Evolutionary conservation across 179 eudicot genomes (phyloP).

Genomic region (Pouteria campechiana): DNA sequence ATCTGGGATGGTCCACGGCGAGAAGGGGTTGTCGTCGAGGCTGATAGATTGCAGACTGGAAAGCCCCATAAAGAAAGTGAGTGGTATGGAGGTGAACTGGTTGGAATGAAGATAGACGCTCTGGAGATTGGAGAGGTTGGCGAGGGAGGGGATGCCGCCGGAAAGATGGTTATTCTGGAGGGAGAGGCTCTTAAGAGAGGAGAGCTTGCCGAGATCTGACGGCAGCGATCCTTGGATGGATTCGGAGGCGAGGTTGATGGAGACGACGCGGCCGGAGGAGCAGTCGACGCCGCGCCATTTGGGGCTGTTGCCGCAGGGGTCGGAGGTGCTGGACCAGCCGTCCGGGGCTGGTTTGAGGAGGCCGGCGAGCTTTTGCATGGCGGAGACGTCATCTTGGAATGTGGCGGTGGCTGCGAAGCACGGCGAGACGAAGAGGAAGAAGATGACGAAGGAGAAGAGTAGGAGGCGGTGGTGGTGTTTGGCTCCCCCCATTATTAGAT

Average conservation of each 20-base stretch:
- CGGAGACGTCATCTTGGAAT: constrained; percentile 25
- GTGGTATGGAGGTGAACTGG: constrained; percentile 23
- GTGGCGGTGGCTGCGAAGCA: constrained; percentile 7
- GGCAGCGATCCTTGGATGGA: constrained; percentile 18
- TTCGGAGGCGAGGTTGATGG: constrained; percentile 16
- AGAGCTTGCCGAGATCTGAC: constrained; percentile 14
- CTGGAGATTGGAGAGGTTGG: constrained; percentile 15
- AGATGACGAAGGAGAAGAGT: constrained; percentile 4
- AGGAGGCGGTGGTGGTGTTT: neutral
- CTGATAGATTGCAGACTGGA: constrained; percentile 16
- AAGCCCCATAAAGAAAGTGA: constrained; percentile 21
- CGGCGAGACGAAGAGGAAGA: neutral
- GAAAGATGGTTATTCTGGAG: constrained; percentile 18
- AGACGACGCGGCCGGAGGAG: constrained; percentile 10
- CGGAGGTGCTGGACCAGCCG: constrained; percentile 11
- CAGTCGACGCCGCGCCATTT: constrained; percentile 24
- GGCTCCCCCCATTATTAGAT: neutral
- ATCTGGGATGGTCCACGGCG: constrained; percentile 39
- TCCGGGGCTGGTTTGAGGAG: constrained; percentile 12
- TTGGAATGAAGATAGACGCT: constrained; percentile 12
- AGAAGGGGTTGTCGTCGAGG: constrained; percentile 7
- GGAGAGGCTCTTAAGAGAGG: constrained; percentile 19
- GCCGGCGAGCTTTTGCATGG: constrained; percentile 17
- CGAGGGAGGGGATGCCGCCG: constrained; percentile 24
- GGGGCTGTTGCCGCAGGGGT: too few relatives aligned